Evolutionary conservation across 306 rosid species (phyloP), one percentile per base, ranked within the genome.

Genomic region (Castanopsis chinensis): DNA sequence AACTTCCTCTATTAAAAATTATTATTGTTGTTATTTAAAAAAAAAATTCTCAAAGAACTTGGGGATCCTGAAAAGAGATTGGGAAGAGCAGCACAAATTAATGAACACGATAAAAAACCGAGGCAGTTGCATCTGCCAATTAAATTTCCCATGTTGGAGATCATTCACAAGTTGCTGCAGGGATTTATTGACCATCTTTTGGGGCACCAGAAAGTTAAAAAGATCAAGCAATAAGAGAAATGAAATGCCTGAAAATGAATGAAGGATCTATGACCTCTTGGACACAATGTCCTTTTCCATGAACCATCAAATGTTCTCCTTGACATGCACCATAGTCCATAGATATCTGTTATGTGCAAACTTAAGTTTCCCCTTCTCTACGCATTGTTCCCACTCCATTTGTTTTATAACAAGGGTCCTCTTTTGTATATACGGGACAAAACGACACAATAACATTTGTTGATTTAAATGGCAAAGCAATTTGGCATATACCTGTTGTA

Each of bases 401-500:
- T 41, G 14, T 41, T 33, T 49, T 27, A 6, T 28, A 59, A 58
- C 20, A 69, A 17, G 7, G 11, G 9, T 45, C 37, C 25, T 75
- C 43, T 70, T 14, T 64, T 45, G 43, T 72, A 33, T 79, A 73
- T 57, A 70, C 23, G 71, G 33, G 20, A 67, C 60, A 55, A 64
- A 76, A 71, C 1, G 4, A 30, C 35, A 30, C 45, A 5, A 13
- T 18, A 19, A 59, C 60, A 8, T 21, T 54, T 33, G 9, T 61
- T 18, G 45, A 77, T 15, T 45, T 25, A 11, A 28, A 27, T 12
- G 71, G 33, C 17, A 56, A 33, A 32, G 11, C 6, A 76, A 76
- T 13, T 56, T 80, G 45, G 41, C 30, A 75, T 58, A 52, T 85
- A 92, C 97, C 99, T 88, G 81, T 80, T 74, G 72, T 49, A 92